A percentile compares a stretch with the other conserved stretches of the same genome.
Evolutionary conservation across 331 rosid species (phyloP).

Genomic region (Acacia pycnantha): DNA sequence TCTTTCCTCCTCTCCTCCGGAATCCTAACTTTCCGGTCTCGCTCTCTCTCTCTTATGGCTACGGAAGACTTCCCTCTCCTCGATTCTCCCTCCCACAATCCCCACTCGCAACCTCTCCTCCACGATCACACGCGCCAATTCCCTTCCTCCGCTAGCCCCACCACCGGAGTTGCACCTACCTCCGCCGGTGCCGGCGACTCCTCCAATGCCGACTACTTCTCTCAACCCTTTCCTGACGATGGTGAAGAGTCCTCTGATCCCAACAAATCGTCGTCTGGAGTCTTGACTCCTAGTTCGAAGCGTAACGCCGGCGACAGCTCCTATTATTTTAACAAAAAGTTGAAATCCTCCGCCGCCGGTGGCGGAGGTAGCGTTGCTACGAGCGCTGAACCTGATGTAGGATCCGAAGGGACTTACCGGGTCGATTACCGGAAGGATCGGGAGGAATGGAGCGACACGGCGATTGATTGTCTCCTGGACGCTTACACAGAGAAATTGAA

Average conservation of each 20-base stretch:
- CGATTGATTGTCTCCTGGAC: conserved; percentile 37
- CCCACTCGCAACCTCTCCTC: conserved; percentile 32
- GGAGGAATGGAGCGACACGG: conserved; percentile 42
- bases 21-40: conserved; percentile 18
- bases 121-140: conserved; percentile 39
- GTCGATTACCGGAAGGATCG: conserved; percentile 38
- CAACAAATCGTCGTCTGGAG: conserved; percentile 17
- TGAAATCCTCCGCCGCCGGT: conserved; percentile 6
- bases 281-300: conserved; percentile 22
- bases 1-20: conserved; percentile 5
- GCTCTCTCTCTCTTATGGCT: conserved; percentile 15
- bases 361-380: neutral
- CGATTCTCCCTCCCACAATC: conserved; percentile 28
- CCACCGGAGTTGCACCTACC: neutral
- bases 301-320: neutral
- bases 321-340: conserved; percentile 23
- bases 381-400: conserved; percentile 18
- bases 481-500: conserved; percentile 36
- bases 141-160: conserved; percentile 33
- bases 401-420: conserved; percentile 3
- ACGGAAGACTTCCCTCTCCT: conserved; percentile 25
- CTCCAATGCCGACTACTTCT: conserved; percentile 18
- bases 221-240: conserved; percentile 19
- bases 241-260: conserved; percentile 30
- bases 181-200: conserved; percentile 3